Base-by-base conservation (phyloP, 2,329 filamentous ascomycete species). In the Cercospora sojina region DNA sequence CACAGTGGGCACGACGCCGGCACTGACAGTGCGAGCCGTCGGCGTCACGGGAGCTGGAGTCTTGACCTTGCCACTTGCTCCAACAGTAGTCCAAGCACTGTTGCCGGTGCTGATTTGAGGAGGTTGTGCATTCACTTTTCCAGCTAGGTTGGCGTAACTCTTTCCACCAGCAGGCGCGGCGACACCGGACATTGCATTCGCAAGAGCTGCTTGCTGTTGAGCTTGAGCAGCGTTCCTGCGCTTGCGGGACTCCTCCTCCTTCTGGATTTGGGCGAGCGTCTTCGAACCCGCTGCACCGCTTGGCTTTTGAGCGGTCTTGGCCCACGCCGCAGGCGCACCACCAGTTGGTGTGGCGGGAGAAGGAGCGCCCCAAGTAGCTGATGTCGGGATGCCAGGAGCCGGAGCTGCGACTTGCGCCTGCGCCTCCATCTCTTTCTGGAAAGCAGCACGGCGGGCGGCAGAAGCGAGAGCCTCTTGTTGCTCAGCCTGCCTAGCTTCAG, bases 251-350 rank as follows among this genome's bases (percentile, higher is more conserved):
- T 98, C 95, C 76, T 99, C 95, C 80, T 99, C 95, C 69, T 93
- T 93, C 78, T 98, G 95, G 66, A 99, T 98, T 72, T 98, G 94
- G 25, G 93, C 92, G 53, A 98, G 84, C 0, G 93, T 97, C 86
- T 97, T 97, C 83, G 96, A 95, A 10, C 80, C 82, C 77, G 74
- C 53, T 31, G 79, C 77, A 43, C 79, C 77, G 49, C 79, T 76
- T 41, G 83, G 77, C 74, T 86, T 89, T 64, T 77, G 82, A 66
- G 82, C 79, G 2, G 89, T 87, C 79, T 91, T 92, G 18, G 85
- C 81, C 90, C 90, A 92, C 0, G 89, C 87, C 13, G 81, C 81
- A 32, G 78, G 73, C 59, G 73, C 76, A 59, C 82, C 77, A 10
- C 70, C 81, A n/a, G 73, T 71, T n/a, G 87, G 81, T 7, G 87